Evolutionary conservation across 495 filamentous ascomycete species (phyloP), one percentile per base, ranked within the genome.

Genomic region (Aspergillus indologenus): DNA sequence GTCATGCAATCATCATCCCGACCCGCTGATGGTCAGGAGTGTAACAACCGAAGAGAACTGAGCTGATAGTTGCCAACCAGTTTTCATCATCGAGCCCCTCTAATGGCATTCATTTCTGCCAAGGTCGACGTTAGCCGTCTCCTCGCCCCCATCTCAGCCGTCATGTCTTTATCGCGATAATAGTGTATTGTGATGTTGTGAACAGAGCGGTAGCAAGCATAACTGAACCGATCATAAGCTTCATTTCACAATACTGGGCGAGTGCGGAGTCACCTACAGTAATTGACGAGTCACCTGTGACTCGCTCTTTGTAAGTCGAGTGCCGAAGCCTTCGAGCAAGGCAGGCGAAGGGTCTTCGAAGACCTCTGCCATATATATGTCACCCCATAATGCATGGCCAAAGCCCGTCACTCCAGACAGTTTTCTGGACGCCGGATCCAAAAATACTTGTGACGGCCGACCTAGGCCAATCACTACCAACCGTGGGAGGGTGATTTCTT

Each of bases 401-500:
- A 79, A 75, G 52, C 78, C 79, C 17, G 78, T 65, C 15, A 81
- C 62, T 0, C 80, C 80, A 18, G 74, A 72, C 11, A 82, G 22
- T 53, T 72, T 68, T 43, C 73, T 76, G 3, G 75, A 79, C 3
- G 67, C 67, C 26, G 74, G 72, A 56, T 88, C 77, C 20, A 90
- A 61, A 21, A 89, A 63, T 2, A 90, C 79, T 45, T 87, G 85
- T 1, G 77, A 69, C 17, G 80, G 75, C 17, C 78, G 77, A 22
- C 78, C 78, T 45, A 86, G 73, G 45, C 85, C 80, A 14, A 87
- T 70, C 0, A 89, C 70, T 14, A 85, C 76, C 4, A 90, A 73
- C 19, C 78, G 75, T 23, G 87, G 80, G 29, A 80, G 60, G 0
- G 69, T 78, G 5, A 90, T 77, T 54, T 82, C 74, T 20, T 88